Evolutionary conservation across 768 basidiomycete genomes (phyloP).

Genomic region (Udeniomyces megalosporus): DNA sequence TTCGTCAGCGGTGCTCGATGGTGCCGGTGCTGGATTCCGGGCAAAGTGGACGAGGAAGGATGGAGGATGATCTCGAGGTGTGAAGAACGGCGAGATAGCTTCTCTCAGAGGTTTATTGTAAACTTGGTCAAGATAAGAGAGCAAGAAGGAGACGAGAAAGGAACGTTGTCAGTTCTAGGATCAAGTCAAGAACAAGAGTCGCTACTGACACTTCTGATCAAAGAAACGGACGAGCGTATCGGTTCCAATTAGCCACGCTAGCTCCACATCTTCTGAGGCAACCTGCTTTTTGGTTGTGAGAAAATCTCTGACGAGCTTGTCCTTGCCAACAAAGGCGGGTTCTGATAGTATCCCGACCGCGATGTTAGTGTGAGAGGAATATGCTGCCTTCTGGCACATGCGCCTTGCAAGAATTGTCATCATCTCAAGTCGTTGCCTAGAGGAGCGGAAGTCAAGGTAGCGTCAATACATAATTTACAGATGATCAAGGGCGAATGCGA

Average conservation of each 20-base stretch:
- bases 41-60: constrained; percentile 10
- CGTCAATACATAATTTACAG: not conserved
- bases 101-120: not conserved
- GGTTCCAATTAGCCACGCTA: constrained; percentile 13
- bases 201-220: constrained; percentile 14
- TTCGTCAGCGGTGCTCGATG: not conserved
- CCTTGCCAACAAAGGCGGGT: constrained; percentile 13
- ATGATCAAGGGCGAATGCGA: no score
- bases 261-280: not conserved
- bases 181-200: no score
- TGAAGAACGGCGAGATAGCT: constrained; percentile 5
- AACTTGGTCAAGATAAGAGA: not conserved
- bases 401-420: constrained; percentile 5
- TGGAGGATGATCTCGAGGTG: not conserved
- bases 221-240: constrained; percentile 16
- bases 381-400: not conserved
- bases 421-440: constrained; percentile 13
- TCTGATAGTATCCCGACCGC: constrained; percentile 13
- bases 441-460: not conserved
- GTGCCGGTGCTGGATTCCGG: not conserved
- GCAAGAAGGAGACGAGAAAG: not conserved
- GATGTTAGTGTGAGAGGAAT: constrained; percentile 2
- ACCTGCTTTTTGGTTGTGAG: not conserved
- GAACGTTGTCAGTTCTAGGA: not conserved
- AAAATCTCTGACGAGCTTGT: constrained; percentile 3